Evolutionary conservation across 495 filamentous ascomycete genomes (phyloP).

Genomic region (Glarea lozoyensis): DNA sequence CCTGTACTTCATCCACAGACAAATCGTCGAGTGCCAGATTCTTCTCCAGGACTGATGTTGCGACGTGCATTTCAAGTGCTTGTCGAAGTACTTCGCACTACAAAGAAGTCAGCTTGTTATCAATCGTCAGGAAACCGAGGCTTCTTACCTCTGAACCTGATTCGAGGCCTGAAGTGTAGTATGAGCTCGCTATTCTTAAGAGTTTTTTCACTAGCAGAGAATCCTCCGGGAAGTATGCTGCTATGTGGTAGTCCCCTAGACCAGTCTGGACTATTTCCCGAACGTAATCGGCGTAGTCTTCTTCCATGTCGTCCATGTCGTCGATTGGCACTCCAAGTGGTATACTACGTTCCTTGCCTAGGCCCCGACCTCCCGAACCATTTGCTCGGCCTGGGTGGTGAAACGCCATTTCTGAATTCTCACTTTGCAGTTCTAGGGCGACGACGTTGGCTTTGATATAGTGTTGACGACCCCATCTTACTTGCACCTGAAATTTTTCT

Average conservation of each 20-base stretch:
- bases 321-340: conserved; percentile 16
- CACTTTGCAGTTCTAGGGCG: conserved; percentile 6
- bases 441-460: conserved; percentile 14
- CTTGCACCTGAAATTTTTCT: conserved; percentile 4
- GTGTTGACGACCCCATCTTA: conserved; percentile 17
- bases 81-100: conserved; percentile 15
- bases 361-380: conserved; percentile 3
- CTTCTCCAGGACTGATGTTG: conserved; percentile 16
- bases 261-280: conserved; percentile 14
- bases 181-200: conserved; percentile 7
- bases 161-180: conserved; percentile 6
- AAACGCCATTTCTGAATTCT: conserved; percentile 6
- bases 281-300: conserved; percentile 13
- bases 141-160: conserved; percentile 11
- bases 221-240: conserved; percentile 13
- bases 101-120: background rate
- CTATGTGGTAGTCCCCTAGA: conserved; percentile 9
- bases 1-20: conserved; percentile 10
- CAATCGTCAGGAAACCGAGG: background rate
- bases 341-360: conserved; percentile 13
- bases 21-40: conserved; percentile 17
- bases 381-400: conserved; percentile 8
- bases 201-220: conserved; percentile 11
- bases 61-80: conserved; percentile 20
- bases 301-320: conserved; percentile 17